Conservation (phyloP, 176 grass and related monocot species). For the Elymus sibiricus region DNA sequence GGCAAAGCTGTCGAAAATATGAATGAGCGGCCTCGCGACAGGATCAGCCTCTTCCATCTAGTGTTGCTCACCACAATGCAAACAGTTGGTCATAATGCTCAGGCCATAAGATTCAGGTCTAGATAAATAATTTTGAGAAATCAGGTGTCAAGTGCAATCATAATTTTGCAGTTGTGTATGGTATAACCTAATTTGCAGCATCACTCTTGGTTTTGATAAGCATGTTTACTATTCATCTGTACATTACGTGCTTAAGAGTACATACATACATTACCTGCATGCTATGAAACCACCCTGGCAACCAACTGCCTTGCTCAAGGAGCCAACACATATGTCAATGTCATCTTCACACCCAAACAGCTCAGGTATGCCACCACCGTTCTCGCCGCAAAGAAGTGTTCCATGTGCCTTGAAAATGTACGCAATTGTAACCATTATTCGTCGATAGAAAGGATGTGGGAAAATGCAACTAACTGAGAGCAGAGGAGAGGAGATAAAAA, state of each 20-base stretch:
- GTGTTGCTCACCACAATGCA: slow-evolving; percentile 52
- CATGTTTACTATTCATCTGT: not conserved
- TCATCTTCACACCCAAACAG: slow-evolving; percentile 68
- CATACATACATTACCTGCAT: slow-evolving; percentile 84
- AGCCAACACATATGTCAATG: slow-evolving; percentile 83
- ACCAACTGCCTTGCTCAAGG: slow-evolving; percentile 79
- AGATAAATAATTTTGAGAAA: not conserved
- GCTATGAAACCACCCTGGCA: slow-evolving; percentile 89
- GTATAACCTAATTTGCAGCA: not conserved
- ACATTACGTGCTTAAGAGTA: too few species aligned
- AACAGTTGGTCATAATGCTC: not conserved
- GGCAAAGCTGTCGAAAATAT: slow-evolving; percentile 91
- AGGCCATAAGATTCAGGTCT: not conserved
- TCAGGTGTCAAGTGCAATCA: not conserved
- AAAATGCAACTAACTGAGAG: not conserved
- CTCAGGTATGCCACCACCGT: slow-evolving; percentile 67
- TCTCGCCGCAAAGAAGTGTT: slow-evolving; percentile 85
- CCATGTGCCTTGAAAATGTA: slow-evolving; percentile 64
- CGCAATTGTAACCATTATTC: not conserved
- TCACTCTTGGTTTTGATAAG: too few species aligned
- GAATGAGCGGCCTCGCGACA: slow-evolving; percentile 83
- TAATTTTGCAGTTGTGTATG: not conserved
- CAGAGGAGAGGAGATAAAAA: slow-evolving; percentile 17
- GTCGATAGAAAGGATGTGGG: not conserved
- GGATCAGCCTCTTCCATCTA: slow-evolving; percentile 80